A percentile compares a stretch with the other conserved stretches of the same genome.
Evolutionary conservation across 2,329 filamentous ascomycete species (phyloP).

Genomic region (Cercospora sp.): DNA sequence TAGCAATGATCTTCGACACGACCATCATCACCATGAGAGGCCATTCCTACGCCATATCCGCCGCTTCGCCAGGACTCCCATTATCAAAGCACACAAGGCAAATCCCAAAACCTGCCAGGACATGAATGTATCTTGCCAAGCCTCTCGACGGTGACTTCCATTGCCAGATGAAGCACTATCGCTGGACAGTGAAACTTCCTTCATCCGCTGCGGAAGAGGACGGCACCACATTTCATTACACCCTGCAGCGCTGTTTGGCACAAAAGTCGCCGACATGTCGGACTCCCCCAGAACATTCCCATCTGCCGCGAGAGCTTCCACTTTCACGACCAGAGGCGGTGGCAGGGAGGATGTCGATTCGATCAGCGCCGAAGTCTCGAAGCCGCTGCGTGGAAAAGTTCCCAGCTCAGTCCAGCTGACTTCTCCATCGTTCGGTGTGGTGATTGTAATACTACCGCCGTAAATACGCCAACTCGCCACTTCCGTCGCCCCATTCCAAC

Average conservation of each 20-base stretch:
- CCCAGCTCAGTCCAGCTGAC: neutral
- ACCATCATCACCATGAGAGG: neutral
- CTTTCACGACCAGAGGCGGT: neutral
- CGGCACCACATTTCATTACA: slow-evolving; percentile 5
- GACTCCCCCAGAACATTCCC: neutral
- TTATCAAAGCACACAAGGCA: neutral
- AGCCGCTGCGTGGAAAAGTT: neutral
- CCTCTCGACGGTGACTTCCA: neutral
- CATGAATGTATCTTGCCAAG: neutral
- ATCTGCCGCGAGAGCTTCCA: neutral
- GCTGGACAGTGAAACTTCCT: neutral
- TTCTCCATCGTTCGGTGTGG: neutral
- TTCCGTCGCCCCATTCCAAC: slow-evolving; percentile 8
- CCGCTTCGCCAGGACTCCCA: neutral
- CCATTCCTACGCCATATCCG: neutral
- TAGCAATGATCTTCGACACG: neutral
- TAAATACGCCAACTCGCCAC: slow-evolving; percentile 2
- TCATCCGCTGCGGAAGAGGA: neutral
- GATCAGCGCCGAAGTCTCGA: neutral
- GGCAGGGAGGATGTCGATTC: neutral
- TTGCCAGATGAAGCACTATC: neutral
- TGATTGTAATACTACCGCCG: neutral
- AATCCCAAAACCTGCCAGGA: neutral
- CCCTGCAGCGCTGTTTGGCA: neutral
- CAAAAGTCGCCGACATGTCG: neutral